These are phyloP conservation scores for Trypanosoma vivax DNA, from an alignment of 208 protist species.

Conservation along the genomic window DNA sequence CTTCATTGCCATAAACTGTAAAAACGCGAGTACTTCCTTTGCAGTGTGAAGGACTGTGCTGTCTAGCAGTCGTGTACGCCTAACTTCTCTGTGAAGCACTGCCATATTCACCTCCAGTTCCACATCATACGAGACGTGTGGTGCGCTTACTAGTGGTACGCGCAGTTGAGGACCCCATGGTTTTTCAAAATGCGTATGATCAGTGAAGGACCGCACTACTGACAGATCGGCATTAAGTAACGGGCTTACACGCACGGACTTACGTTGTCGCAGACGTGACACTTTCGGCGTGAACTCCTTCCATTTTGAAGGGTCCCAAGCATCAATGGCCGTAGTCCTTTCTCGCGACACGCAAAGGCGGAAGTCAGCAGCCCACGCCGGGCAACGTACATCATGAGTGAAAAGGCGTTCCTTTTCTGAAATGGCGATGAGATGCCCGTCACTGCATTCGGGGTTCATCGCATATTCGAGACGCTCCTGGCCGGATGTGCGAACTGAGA, in stretches of 20 bases:
- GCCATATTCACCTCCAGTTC: conserved; percentile 62
- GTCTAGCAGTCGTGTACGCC: conserved; percentile 25
- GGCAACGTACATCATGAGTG: conserved; percentile 16
- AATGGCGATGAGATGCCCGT: not conserved
- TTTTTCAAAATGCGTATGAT: conserved; percentile 15
- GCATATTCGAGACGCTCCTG: conserved; percentile 15
- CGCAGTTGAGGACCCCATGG: conserved; percentile 14
- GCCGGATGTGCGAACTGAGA: conserved; percentile 15
- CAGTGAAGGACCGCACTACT: conserved; percentile 20
- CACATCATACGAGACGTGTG: conserved; percentile 23
- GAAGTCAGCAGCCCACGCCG: conserved; percentile 18
- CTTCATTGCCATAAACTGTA: conserved; percentile 44
- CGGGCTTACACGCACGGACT: conserved; percentile 11
- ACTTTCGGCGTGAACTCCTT: conserved; percentile 14
- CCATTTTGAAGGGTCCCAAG: conserved; percentile 6
- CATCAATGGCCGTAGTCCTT: not conserved
- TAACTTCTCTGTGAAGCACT: conserved; percentile 35
- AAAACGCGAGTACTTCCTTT: conserved; percentile 36
- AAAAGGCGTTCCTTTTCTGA: conserved; percentile 18
- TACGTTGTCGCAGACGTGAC: conserved; percentile 20
- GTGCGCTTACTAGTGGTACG: conserved; percentile 20
- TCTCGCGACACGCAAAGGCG: conserved; percentile 15
- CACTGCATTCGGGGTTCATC: conserved; percentile 19
- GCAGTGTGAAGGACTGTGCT: conserved; percentile 39
- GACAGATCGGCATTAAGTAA: conserved; percentile 19